Base-by-base conservation (phyloP, 2,329 filamentous ascomycete genomes). In the Talaromyces rugulosus region DNA sequence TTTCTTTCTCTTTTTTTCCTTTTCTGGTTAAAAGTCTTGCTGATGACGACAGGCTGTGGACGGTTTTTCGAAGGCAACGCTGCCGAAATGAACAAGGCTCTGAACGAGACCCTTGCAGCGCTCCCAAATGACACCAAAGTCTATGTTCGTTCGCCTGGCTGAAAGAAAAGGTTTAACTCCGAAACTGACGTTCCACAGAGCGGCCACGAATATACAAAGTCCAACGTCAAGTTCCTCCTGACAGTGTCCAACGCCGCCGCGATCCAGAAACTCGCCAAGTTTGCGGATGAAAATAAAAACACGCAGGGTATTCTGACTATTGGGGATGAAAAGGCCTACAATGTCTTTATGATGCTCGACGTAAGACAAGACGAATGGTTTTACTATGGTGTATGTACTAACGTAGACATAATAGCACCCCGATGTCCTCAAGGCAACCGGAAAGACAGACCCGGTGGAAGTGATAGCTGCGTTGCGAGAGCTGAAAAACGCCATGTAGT, bases 241-340 rank as follows among this genome's bases (percentile, higher is more conserved):
- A 89, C 88, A 2, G 89, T 98, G 16, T 80, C 89, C 61, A 87
- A 91, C 70, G 89, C 85, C 50, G 87, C 90, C 56, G 82, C 90
- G 0, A 86, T 97, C 65, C 87, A 90, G 81, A 89, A 88, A 69
- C 82, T 99, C 34, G 82, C 90, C 67, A 82, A 83, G 0, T 97
- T 92, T 74, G 90, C 91, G 1, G 86, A 90, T 60, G 82, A 84
- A 63, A 94, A 97, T 76, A 82, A 88, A 77, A 85, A 97, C 79
- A 98, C 95, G 1, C 93, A 96, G 75, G 95, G 95, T 54, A 91
- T 92, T 72, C 98, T 96, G 70, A 99, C 94, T 0, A 98, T 99
- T 76, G 93, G 89, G 0, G 92, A 99, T 72, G 95, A 99, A 79
- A 98, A 98, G 88, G 80, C 90, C 78, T 92, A 98, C 76, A 99